A percentile compares a stretch with the other conserved stretches of the same genome.
Evolutionary conservation across 768 basidiomycete species (phyloP).

Genomic region (Mycena galopus): DNA sequence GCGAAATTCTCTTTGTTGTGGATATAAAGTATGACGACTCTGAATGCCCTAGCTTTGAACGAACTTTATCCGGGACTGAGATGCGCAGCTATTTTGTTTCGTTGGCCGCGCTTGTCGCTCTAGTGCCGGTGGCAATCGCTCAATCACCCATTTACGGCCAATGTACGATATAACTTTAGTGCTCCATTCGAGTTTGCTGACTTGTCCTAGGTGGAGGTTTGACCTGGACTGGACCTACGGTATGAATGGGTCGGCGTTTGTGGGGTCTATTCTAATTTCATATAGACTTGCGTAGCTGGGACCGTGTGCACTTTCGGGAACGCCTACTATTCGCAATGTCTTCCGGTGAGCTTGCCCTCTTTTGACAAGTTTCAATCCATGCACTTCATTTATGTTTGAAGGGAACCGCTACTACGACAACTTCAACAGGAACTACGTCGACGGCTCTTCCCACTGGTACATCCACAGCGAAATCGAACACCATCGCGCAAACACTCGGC

Average conservation of each 20-base stretch:
- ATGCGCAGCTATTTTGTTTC: constrained; percentile 17
- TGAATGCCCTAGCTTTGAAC: not conserved
- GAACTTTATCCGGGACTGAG: not conserved
- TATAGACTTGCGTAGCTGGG: constrained; percentile 17
- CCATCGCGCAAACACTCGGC: constrained; percentile 49
- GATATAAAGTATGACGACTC: not conserved
- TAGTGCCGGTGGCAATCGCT: constrained; percentile 21
- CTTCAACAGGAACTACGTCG: constrained; percentile 12
- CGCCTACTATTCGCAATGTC: constrained; percentile 29
- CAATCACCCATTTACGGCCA: constrained; percentile 31
- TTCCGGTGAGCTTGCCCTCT: constrained; percentile 2
- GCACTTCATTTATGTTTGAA: not conserved
- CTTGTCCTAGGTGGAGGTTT: constrained; percentile 20
- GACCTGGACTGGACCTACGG: constrained; percentile 26
- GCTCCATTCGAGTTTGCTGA: not conserved
- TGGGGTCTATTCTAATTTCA: not conserved
- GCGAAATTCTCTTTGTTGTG: not conserved
- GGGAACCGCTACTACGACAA: constrained; percentile 12
- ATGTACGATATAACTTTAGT: constrained; percentile 7
- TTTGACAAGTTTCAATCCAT: not conserved
- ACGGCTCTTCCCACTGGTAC: constrained; percentile 38
- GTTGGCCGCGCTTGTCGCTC: constrained; percentile 16
- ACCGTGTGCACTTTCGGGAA: constrained; percentile 17
- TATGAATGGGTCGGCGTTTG: not conserved
- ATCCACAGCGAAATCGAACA: constrained; percentile 47